Conservation (phyloP, 306 rosid genomes). For the Rosa persica region DNA sequence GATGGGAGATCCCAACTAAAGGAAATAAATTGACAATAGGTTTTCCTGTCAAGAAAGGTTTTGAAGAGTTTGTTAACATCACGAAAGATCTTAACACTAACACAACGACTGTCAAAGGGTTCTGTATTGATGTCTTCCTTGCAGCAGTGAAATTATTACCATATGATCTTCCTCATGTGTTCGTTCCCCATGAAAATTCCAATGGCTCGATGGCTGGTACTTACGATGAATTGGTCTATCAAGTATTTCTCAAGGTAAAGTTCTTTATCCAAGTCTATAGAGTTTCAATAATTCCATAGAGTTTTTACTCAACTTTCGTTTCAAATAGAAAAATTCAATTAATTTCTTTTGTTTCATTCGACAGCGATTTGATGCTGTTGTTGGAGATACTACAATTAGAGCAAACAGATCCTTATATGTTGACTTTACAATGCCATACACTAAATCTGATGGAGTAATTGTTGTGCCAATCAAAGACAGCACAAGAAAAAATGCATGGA, state of each 20-base stretch:
- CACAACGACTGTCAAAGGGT: constrained; percentile 13
- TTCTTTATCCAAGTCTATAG: background rate
- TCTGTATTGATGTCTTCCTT: constrained; percentile 34
- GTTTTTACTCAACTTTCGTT: background rate
- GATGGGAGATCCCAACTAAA: no score
- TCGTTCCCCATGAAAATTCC: constrained; percentile 32
- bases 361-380: constrained; percentile 38
- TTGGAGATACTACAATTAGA: constrained; percentile 38
- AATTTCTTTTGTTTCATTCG: no score
- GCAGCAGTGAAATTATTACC: constrained; percentile 30
- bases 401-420: constrained; percentile 30
- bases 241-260: background rate
- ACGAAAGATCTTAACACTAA: constrained; percentile 9
- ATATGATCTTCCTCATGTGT: constrained; percentile 21
- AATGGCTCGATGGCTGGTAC: constrained; percentile 10
- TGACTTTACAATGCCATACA: constrained; percentile 49
- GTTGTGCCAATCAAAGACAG: constrained; percentile 29
- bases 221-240: constrained; percentile 25
- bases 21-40: no score
- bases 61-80: constrained; percentile 24
- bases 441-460: constrained; percentile 30
- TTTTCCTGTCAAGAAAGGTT: constrained; percentile 2
- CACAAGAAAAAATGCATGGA: constrained; percentile 28
- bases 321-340: no score
- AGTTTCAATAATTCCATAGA: no score